Percentiles rank a stretch among this genome's conserved stretches.
These are phyloP conservation scores for Sporothrix brasiliensis DNA, from an alignment of 2,329 filamentous ascomycete species.

Conservation along the genomic window DNA sequence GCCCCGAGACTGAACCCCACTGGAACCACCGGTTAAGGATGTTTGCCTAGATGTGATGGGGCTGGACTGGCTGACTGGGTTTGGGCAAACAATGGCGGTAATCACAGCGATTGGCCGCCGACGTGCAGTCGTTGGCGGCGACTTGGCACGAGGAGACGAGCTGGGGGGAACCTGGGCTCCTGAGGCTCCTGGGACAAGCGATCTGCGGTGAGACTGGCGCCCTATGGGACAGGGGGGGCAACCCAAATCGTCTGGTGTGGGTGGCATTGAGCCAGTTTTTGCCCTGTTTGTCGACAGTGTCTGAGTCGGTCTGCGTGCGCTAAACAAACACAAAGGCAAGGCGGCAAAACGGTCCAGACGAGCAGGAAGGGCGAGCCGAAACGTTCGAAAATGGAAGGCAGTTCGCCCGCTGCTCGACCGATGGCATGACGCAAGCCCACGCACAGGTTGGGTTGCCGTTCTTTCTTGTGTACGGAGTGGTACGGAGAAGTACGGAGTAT, in stretches of 20 bases:
- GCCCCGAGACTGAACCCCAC: not conserved
- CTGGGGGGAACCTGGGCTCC: no score
- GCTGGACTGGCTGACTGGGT: no score
- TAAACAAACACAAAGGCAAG: not conserved
- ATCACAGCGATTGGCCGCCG: not conserved
- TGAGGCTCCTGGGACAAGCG: not conserved
- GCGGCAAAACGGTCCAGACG: conserved; percentile 11
- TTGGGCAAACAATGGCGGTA: not conserved
- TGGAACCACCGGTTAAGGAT: not conserved
- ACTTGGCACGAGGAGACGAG: no score
- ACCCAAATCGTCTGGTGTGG: no score
- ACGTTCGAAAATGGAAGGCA: not conserved
- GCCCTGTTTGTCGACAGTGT: not conserved
- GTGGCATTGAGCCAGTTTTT: no score
- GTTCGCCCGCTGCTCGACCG: not conserved
- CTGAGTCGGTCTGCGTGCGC: not conserved
- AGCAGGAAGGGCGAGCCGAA: not conserved
- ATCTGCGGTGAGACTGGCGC: conserved; percentile 18
- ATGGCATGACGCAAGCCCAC: not conserved
- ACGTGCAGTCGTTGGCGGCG: no score
- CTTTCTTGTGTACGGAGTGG: no score
- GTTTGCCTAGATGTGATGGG: no score
- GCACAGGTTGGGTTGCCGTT: not conserved
- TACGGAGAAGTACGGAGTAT: not conserved
- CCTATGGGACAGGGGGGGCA: not conserved